Base-by-base conservation (phyloP, 1,284 basidiomycete species). In the Chalciporus sp. region DNA sequence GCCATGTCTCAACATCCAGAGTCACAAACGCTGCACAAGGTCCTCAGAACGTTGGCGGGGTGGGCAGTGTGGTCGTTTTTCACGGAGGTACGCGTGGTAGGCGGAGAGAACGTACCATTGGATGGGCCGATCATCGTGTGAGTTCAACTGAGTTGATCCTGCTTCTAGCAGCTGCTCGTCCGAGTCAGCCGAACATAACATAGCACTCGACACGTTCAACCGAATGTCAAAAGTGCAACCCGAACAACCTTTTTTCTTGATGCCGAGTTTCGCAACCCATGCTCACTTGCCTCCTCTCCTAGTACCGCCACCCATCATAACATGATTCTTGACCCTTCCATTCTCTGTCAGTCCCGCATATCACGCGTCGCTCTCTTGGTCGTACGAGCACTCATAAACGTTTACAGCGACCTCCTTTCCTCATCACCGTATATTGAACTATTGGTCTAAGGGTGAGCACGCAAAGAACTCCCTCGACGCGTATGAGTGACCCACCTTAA, bases 241-340 rank as follows among this genome's bases (percentile, higher is more conserved):
- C 37, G 9, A 9, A 17, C n/a, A 8, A 39, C n/a, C 17, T 39
- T 46, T 44, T 43, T 27, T 20, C 53, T 17, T 31, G 43, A 40
- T 26, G 3, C 48, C 40, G 28, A 17, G 28, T 20, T 44, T 43
- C 44, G 31, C 19, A 14, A 43, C 50, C 17, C 42, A 54, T 53
- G 57, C 51, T 64, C 26, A 64, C 52, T 27, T 35, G 39, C 43
- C 42, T 53, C 58, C 45, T 58, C 57, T 54, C 37, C 19, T 64
- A 94, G 92, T 53, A 85, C 90, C 19, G 90, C 90, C 51, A 93
- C 92, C 7, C 93, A 95, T 70, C 87, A 92, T 65, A 95, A 94
- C 69, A 95, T 95, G 92, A 93, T 94, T 78, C 80, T 95, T 31
- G 93, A 95, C 72, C 90, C 90, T 20, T 84, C 84, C 31, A 74